phyloP scores from a whole-genome alignment of 1,284 basidiomycete genomes.

The Ustilago tritici region DNA sequence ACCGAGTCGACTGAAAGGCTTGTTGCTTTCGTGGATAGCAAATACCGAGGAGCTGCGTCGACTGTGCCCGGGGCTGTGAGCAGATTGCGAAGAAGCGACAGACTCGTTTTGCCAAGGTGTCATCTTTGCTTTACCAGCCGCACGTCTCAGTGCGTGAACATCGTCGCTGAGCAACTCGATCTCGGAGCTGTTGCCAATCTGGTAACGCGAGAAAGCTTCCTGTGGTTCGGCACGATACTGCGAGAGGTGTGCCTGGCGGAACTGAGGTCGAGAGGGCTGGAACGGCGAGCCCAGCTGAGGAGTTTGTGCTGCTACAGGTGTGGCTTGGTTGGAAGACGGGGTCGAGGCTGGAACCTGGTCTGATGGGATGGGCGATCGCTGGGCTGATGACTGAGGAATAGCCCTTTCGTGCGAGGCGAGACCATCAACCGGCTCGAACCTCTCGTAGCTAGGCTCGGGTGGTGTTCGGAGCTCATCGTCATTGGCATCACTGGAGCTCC shows the following conservation, averaged over 20 bases:
- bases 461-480: conserved; percentile 46
- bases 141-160: conserved; percentile 13
- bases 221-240: neutral
- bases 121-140: conserved; percentile 38
- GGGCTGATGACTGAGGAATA: neutral
- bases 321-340: neutral
- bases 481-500: conserved; percentile 39
- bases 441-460: conserved; percentile 30
- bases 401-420: neutral
- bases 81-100: conserved; percentile 8
- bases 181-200: conserved; percentile 28
- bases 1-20: conserved; percentile 41
- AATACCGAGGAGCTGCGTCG: conserved; percentile 7
- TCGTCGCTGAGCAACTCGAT: conserved; percentile 40
- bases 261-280: conserved; percentile 7
- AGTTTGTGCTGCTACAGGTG: neutral
- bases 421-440: conserved; percentile 9
- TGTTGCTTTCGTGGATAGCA: conserved; percentile 17
- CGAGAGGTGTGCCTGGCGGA: conserved; percentile 1
- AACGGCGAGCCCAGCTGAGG: conserved; percentile 19
- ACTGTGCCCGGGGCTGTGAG: conserved; percentile 6
- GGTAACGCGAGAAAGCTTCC: conserved; percentile 3
- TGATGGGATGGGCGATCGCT: neutral
- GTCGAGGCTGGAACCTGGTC: neutral
- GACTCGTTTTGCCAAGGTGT: conserved; percentile 15